phyloP scores from a whole-genome alignment of 805 yeast species.

The Blastobotrys attinorum region DNA sequence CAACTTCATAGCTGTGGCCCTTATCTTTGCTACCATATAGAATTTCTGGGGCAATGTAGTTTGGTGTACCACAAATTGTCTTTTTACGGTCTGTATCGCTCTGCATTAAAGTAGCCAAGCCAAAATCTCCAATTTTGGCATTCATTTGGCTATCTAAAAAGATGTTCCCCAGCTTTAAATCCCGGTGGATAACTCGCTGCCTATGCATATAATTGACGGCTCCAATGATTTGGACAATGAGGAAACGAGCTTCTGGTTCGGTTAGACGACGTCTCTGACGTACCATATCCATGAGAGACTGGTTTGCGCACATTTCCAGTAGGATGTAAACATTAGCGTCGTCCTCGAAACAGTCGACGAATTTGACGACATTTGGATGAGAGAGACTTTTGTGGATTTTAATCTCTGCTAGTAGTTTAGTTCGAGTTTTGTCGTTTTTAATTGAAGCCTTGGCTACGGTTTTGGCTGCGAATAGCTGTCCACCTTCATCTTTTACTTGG shows the following conservation, averaged over 20 bases:
- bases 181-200: constrained; percentile 90
- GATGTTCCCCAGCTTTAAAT: constrained; percentile 89
- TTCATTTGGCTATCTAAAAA: constrained; percentile 92
- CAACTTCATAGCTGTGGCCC: constrained; percentile 94
- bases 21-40: constrained; percentile 70
- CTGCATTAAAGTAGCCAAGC: constrained; percentile 91
- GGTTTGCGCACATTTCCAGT: constrained; percentile 91
- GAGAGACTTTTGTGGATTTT: constrained; percentile 86
- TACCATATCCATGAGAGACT: constrained; percentile 85
- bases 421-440: constrained; percentile 80
- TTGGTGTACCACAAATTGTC: constrained; percentile 98
- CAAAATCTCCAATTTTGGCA: constrained; percentile 95
- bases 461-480: constrained; percentile 88
- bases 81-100: constrained; percentile 66
- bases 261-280: constrained; percentile 75
- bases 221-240: constrained; percentile 87
- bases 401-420: constrained; percentile 75
- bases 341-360: constrained; percentile 95
- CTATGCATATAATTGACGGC: constrained; percentile 90
- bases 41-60: constrained; percentile 97
- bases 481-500: constrained; percentile 87
- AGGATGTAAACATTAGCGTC: constrained; percentile 88
- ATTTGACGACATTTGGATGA: constrained; percentile 86
- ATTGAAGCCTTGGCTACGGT: constrained; percentile 96
- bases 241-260: constrained; percentile 86